Percentiles rank a stretch among this genome's conserved stretches.
Evolutionary conservation across 202 grass and related monocot species (phyloP).

Genomic region (Digitaria exilis): DNA sequence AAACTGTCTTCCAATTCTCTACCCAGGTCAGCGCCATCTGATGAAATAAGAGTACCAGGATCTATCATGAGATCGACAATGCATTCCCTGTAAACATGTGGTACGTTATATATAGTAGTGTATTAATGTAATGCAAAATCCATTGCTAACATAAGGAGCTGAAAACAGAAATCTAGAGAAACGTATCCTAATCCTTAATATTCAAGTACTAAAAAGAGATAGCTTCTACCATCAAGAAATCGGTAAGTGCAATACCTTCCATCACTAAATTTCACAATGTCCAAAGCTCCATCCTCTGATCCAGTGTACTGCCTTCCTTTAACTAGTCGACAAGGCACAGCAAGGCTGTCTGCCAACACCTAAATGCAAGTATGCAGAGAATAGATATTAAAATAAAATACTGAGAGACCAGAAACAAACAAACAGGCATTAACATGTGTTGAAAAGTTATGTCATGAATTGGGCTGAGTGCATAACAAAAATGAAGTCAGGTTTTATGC

Average conservation of each 20-base stretch:
- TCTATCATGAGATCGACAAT: conserved; percentile 98
- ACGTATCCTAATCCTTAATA: conserved; percentile 8
- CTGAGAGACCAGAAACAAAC: not conserved
- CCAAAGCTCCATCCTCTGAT: conserved; percentile 90
- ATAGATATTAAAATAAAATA: conserved; percentile 19
- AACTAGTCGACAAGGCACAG: conserved; percentile 79
- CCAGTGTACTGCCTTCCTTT: conserved; percentile 95
- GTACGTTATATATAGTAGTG: not conserved
- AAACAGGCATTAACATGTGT: conserved; percentile 1
- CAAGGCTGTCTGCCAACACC: conserved; percentile 89
- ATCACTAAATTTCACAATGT: conserved; percentile 92
- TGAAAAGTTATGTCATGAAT: conserved; percentile 12
- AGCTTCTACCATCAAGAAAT: conserved; percentile 16
- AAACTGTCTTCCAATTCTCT: conserved; percentile 65
- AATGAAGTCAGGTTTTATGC: not conserved
- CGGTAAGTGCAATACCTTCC: conserved; percentile 68
- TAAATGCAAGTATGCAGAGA: conserved; percentile 44
- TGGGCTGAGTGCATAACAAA: not conserved
- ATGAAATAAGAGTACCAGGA: conserved; percentile 90
- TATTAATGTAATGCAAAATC: conserved; percentile 34
- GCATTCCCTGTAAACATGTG: conserved; percentile 74
- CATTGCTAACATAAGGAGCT: not conserved
- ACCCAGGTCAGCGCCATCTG: conserved; percentile 58
- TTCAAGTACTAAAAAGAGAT: not conserved
- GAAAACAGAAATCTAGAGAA: not conserved